Evolutionary conservation across 257 asterid species (phyloP).

Genomic region (Ophiorrhiza pumila): DNA sequence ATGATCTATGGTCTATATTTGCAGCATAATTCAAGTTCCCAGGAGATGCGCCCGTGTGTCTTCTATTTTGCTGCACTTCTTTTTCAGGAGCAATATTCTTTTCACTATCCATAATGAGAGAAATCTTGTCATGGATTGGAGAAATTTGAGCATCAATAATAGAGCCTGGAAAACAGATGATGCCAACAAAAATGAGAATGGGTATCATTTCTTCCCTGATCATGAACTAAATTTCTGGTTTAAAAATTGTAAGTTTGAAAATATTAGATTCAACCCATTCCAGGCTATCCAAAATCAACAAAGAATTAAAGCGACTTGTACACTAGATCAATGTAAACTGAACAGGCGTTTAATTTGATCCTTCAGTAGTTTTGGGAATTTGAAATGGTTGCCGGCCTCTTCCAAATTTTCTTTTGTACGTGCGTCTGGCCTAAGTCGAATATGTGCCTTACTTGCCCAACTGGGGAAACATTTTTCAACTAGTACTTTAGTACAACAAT

Average conservation of each 20-base stretch:
- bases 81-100: background rate
- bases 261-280: background rate
- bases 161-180: slow-evolving; percentile 22
- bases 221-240: background rate
- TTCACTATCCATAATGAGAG: background rate
- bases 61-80: background rate
- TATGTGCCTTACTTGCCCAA: slow-evolving; percentile 35
- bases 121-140: background rate
- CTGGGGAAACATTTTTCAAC: slow-evolving; percentile 15
- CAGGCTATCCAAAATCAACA: too few relatives aligned
- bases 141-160: slow-evolving; percentile 10
- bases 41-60: slow-evolving; percentile 7
- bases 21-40: slow-evolving; percentile 15
- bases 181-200: slow-evolving; percentile 15
- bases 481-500: background rate
- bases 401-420: too few relatives aligned
- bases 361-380: too few relatives aligned
- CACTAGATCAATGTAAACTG: too few relatives aligned
- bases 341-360: too few relatives aligned
- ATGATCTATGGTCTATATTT: slow-evolving; percentile 8
- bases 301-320: too few relatives aligned
- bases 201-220: too few relatives aligned
- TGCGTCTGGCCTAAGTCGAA: slow-evolving; percentile 15
- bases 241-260: background rate
- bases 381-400: too few relatives aligned